Base-by-base conservation (phyloP, 495 filamentous ascomycete genomes). In the Cenococcum geophilum region DNA sequence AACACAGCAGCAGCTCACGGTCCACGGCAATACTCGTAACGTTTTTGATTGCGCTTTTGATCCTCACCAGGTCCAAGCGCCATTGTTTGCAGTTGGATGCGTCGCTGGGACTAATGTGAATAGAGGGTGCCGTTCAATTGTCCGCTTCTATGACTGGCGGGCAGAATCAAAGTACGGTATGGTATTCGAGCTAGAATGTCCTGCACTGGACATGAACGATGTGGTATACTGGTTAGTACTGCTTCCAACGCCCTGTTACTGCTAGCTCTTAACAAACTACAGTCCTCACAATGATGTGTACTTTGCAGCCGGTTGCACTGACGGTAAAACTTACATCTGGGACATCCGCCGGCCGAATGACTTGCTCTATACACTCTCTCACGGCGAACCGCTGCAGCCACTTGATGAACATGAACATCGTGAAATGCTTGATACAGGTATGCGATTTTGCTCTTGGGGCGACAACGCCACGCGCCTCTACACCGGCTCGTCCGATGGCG, bases 401-500 rank as follows among this genome's bases (percentile, higher is more conserved):
- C 74, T 84, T 0, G 74, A 82, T 35, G 81, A 80, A 27, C 68
- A 79, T 23, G 58, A 81, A 0, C 68, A 80, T 21, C 75, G 84
- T 20, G 90, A 95, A 64, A 65, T 78, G 4, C 82, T 82, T 21
- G 93, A 97, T 68, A 85, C 86, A 0, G 93, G 93, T 0, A 85
- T 96, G 4, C 86, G 87, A 37, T 86, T 93, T 62, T 83, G 83
- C 1, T 75, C 88, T 0, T 98, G 92, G 92, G 91, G 87, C 1
- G 77, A 79, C 2, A 79, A 79, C 0, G 73, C 78, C 5, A 83
- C 88, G 53, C 78, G 87, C 0, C 82, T 97, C 49, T 96, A 92
- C 67, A 95, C 89, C n/a, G 93, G 92, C 1, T 86, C 86, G 2
- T 93, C 91, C 0, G 93, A 98, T 69, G 92, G 93, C 0, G 76